Base-by-base conservation (phyloP, 768 basidiomycete genomes). In the Tubosaeta sp. region DNA sequence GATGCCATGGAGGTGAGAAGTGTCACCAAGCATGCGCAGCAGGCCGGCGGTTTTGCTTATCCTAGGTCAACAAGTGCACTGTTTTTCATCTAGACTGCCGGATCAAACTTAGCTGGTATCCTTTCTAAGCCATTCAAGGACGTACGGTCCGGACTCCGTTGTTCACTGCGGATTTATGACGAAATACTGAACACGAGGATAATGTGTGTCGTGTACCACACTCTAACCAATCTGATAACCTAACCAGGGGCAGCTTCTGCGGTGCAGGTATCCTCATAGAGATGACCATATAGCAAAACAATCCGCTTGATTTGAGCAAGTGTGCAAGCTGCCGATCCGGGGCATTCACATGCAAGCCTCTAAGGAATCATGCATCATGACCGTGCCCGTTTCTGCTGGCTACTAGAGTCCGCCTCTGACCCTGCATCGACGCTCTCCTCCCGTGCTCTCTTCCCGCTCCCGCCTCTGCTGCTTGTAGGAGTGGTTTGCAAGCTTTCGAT, bases 101-200 rank as follows among this genome's bases (percentile, higher is more conserved):
- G 49, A 50, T 49, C 31, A 52, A 17, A 44, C n/a, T 34, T 19
- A 5, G 25, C 8, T 59, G 26, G 32, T 37, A 29, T 26, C 5
- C 48, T 27, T 11, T 29, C 53, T 39, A 44, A 65, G 80, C 85
- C 33, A 68, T 86, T 56, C 85, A 31, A 26, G 65, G 77, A 89
- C 51, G 85, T 93, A 14, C 82, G 85, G 37, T 86, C 88, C 14
- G 91, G n/a, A 91, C 69, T 92, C 89, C 0, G 78, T 85, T 91
- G 6, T 81, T 81, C 48, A 85, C 88, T 45, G 88, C 88, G 33
- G 74, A 79, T 57, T 8, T 22, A n/a, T 34, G 45, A 25, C 19
- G 22, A 5, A 27, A 26, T 14, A 33, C 75, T 91, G 16, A 79
- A 90, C 54, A 76, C 76, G 93, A 13, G 37, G 88, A 92, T 66